Conservation (phyloP, 306 rosid species). For the Sindora glabra region DNA sequence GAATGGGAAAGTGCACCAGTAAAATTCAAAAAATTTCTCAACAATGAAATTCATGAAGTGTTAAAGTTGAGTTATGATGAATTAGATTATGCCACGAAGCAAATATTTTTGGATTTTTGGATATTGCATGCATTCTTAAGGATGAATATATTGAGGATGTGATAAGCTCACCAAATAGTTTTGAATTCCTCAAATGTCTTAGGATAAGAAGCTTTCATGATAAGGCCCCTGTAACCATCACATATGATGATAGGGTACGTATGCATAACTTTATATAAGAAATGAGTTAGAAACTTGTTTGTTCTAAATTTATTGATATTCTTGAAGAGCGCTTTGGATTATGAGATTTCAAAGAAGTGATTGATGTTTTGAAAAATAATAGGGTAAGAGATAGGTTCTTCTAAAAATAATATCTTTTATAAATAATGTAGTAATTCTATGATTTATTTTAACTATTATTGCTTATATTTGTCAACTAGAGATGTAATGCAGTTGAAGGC, state of each 20-base stretch:
- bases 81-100: too few species aligned
- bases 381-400: neutral
- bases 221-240: neutral
- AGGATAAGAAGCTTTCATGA: neutral
- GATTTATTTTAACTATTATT: neutral
- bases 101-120: too few species aligned
- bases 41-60: too few species aligned
- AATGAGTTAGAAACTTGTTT: slow-evolving; percentile 19
- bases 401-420: neutral
- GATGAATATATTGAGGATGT: neutral
- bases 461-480: neutral
- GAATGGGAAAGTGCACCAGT: too few species aligned
- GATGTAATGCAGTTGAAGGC: slow-evolving; percentile 16
- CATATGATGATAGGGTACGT: neutral
- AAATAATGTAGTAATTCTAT: neutral
- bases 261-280: slow-evolving; percentile 29
- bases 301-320: neutral
- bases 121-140: too few species aligned
- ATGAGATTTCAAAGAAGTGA: slow-evolving; percentile 10
- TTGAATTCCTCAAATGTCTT: neutral
- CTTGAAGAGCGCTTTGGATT: slow-evolving; percentile 11
- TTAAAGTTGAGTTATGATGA: too few species aligned
- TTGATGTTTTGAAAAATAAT: slow-evolving; percentile 9
- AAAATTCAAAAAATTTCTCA: too few species aligned
- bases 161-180: neutral